Evolutionary conservation across 2,329 filamentous ascomycete species (phyloP), one percentile per base, ranked within the genome.

Genomic region (Neofusicoccum kwambonambiense): DNA sequence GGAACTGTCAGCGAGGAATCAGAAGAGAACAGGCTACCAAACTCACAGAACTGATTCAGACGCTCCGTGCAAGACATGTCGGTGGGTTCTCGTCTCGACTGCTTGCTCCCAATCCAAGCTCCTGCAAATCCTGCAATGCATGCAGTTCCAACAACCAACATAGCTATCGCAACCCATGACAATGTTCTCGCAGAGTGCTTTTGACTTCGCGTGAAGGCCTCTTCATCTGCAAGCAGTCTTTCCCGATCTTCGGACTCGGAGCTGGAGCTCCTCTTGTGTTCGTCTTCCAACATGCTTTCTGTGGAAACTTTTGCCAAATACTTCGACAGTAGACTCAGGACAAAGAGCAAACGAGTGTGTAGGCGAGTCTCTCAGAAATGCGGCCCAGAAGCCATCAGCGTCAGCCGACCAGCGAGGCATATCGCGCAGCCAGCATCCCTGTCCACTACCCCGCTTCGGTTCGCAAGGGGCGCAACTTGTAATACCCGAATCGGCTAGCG

Each of bases 1-100:
- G 11, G 11, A 6, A 64, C 7, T 4, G 39, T 68, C n/a, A 70
- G 35, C 12, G 5, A 37, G 17, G 7, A 5, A 9, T 3, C 15
- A 3, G 17, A 11, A 22, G n/a, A 45, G 9, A 5, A 4, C 3
- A 3, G 6, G 27, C 5, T 7, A 31, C 5, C 4, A 31, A 31
- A 6, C 71, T 60, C 68, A 76, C 75, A 76, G 44, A 75, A 75
- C 27, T 70, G 68, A 15, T 73, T 74, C 22, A 73, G 67, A 50
- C 74, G 69, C 52, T 68, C 34, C 11, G 74, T 71, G 63, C 74
- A 74, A 54, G 71, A 72, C 0, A 67, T 58, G 51, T 75, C 73
- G 12, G 34, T 47, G 68, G 64, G 42, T 72, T 62, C 13, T 52
- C 27, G 44, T 68, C 65, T 19, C 58, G 56, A 15, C 57, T 60